Conservation (phyloP, 1,284 basidiomycete genomes). For the Phylloboletellus chloephorus region DNA sequence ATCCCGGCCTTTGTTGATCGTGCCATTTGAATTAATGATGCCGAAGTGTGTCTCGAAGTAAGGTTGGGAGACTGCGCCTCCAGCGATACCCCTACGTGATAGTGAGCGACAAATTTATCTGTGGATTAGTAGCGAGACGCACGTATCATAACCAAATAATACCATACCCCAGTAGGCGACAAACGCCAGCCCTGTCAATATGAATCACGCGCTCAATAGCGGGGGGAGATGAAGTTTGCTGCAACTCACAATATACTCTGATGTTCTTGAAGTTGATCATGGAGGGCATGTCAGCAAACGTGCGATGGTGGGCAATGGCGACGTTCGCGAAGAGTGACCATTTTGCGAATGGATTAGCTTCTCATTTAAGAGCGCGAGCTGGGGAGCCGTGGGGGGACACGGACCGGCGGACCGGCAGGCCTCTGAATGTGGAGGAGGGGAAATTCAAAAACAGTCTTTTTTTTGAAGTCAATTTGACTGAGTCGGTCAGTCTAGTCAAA, state of each 20-base stretch:
- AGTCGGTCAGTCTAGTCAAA: too few relatives aligned
- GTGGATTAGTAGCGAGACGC: slow-evolving; percentile 25
- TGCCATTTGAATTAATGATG: slow-evolving; percentile 40
- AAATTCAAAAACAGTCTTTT: too few relatives aligned
- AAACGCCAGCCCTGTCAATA: slow-evolving; percentile 58
- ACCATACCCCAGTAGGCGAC: slow-evolving; percentile 75
- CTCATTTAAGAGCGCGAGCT: too few relatives aligned
- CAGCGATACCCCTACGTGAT: slow-evolving; percentile 46
- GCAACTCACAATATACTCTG: slow-evolving; percentile 51
- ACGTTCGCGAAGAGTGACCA: neutral
- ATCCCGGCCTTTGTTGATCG: slow-evolving; percentile 31
- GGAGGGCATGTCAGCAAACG: slow-evolving; percentile 8
- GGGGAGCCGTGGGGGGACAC: too few relatives aligned
- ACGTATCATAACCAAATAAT: slow-evolving; percentile 75
- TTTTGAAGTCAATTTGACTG: too few relatives aligned
- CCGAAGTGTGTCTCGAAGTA: slow-evolving; percentile 64
- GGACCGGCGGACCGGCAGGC: too few relatives aligned
- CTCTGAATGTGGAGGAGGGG: too few relatives aligned
- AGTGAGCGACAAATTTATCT: slow-evolving; percentile 1
- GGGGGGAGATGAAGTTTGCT: neutral
- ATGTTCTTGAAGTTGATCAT: slow-evolving; percentile 44
- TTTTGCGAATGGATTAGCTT: too few relatives aligned
- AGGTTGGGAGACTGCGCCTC: slow-evolving; percentile 58
- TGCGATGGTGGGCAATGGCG: neutral
- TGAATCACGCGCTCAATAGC: slow-evolving; percentile 1